A percentile compares a stretch with the other conserved stretches of the same genome.
Conservation (phyloP, 2,329 filamentous ascomycete genomes). For the Volutella citrinella region DNA sequence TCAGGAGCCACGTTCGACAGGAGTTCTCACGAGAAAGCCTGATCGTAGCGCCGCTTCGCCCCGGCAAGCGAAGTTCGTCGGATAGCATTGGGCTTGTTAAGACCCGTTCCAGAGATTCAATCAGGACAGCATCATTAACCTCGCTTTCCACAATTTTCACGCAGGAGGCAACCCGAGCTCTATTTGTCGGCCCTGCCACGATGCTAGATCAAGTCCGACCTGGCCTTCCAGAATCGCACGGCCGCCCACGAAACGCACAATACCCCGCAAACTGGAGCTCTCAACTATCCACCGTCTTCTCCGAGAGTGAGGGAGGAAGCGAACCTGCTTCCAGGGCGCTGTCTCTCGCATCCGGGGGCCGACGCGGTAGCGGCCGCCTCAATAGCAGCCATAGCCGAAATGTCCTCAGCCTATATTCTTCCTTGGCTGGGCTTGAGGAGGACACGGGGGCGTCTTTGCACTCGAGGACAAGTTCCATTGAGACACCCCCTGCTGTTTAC, state of each 20-base stretch:
- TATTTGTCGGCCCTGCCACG: constrained; percentile 28
- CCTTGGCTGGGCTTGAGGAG: constrained; percentile 44
- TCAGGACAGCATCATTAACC: constrained; percentile 51
- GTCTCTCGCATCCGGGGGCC: constrained; percentile 41
- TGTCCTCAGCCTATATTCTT: constrained; percentile 57
- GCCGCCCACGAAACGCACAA: constrained; percentile 11
- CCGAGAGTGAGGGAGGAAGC: constrained; percentile 56
- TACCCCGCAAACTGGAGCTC: constrained; percentile 60
- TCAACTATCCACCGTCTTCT: constrained; percentile 62
- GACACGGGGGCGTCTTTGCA: constrained; percentile 30
- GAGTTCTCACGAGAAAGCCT: constrained; percentile 62
- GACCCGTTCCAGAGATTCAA: constrained; percentile 50
- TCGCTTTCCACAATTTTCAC: constrained; percentile 55
- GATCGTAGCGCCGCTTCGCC: constrained; percentile 52
- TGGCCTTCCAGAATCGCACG: constrained; percentile 17
- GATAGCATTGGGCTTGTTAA: constrained; percentile 49
- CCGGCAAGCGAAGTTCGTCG: constrained; percentile 43
- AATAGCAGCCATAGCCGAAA: constrained; percentile 51
- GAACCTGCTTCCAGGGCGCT: constrained; percentile 47
- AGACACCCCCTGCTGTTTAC: constrained; percentile 46
- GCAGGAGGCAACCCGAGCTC: constrained; percentile 40
- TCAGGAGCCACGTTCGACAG: constrained; percentile 29
- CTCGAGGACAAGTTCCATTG: constrained; percentile 45
- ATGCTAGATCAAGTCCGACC: constrained; percentile 24
- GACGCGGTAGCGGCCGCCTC: constrained; percentile 50